These are phyloP conservation scores for Geotrichum citri-aurantii DNA, from an alignment of 1,139 yeast genomes.

Conservation along the genomic window DNA sequence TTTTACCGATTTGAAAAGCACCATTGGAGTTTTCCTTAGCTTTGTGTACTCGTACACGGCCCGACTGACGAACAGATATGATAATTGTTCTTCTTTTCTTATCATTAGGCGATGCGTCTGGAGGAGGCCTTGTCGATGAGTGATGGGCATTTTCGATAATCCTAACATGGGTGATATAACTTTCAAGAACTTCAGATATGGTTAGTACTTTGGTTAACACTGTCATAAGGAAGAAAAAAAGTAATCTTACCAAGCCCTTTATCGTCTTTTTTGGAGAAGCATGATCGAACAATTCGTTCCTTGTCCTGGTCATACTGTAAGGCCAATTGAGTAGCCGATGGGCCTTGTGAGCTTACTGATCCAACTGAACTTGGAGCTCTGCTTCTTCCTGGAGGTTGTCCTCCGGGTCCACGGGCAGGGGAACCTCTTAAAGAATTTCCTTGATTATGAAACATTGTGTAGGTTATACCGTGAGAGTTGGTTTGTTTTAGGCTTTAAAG, in stretches of 20 bases:
- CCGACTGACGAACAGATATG: constrained; percentile 48
- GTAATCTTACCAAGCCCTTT: constrained; percentile 32
- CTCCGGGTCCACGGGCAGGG: not conserved
- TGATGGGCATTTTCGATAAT: constrained; percentile 34
- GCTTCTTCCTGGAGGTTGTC: constrained; percentile 5
- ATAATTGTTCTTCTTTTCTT: constrained; percentile 37
- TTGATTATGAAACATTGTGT: constrained; percentile 9
- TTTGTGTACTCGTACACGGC: constrained; percentile 73
- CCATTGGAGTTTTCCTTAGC: constrained; percentile 76
- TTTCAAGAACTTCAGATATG: constrained; percentile 34
- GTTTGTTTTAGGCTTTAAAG: not conserved
- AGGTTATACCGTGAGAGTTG: not conserved
- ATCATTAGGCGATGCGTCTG: constrained; percentile 25
- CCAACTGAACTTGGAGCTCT: constrained; percentile 8
- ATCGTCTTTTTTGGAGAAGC: constrained; percentile 41
- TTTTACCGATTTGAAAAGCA: constrained; percentile 81
- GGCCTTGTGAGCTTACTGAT: not conserved
- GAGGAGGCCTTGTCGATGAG: constrained; percentile 30
- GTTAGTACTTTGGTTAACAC: not conserved
- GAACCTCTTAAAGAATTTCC: constrained; percentile 3
- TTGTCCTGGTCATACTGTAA: constrained; percentile 50
- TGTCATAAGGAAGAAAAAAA: constrained; percentile 14
- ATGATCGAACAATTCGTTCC: constrained; percentile 39
- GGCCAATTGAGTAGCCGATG: constrained; percentile 35
- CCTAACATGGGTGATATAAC: constrained; percentile 56